Evolutionary conservation across 176 grass and related monocot genomes (phyloP), one percentile per base, ranked within the genome.

Genomic region (Puya raimondii): DNA sequence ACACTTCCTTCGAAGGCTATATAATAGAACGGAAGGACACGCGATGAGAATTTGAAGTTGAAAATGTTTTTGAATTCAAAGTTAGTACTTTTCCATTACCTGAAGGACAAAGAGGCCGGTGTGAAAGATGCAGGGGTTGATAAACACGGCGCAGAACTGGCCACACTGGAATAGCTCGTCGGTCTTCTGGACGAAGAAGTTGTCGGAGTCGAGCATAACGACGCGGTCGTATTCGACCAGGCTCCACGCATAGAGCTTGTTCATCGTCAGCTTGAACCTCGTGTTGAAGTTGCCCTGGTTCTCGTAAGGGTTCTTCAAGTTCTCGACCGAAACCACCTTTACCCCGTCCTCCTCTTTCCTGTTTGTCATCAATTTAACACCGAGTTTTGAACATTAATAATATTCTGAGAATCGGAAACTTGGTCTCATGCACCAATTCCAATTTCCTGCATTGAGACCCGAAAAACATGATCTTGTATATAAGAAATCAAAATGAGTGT

Each of bases 41-140:
- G 23, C 3, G 48, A 16, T 17, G 65, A 47, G 65, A 67, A 67
- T 67, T 49, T 47, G 27, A 48, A 67, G 10, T 49, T 1, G 33
- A 67, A 67, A 16, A 10, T 20, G 9, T 10, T 61, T 61, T 61
- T 0, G 4, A 42, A 42, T 42, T 42, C 33, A 0, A 42, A 42
- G 33, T 42, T 42, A 42, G 5, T 42, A 42, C 33, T 7, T 7
- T 6, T 42, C 5, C 33, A 42, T 42, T 85, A 97, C 93, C 89
- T 97, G 81, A 72, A 97, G 93, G 47, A 97, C 93, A 48, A 97
- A 97, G 71, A 97, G 93, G 2, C 93, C 93, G 0, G 93, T 97
- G 80, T 97, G 93, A 72, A 97, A 97, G 71, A 92, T 92, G 80
- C 93, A 97, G 1, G 93, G 93, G 57, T 97, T 97, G 81, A 97